Evolutionary conservation across 192 early-diverging fungal species (phyloP).

Genomic region (Paraglomus occultum): DNA sequence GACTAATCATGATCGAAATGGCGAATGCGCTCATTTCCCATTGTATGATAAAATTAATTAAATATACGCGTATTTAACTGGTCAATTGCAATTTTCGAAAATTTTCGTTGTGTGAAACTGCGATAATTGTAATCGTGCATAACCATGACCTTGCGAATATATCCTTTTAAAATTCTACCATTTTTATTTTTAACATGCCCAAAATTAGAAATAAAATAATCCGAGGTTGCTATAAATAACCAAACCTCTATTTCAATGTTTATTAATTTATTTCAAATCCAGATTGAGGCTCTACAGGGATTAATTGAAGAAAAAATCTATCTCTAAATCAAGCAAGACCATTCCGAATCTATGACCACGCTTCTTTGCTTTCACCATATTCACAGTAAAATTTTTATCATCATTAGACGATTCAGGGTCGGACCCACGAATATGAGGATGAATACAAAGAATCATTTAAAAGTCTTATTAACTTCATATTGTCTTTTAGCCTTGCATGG

Average conservation of each 20-base stretch:
- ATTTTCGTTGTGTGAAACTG: too few species aligned
- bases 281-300: too few species aligned
- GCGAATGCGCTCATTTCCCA: too few species aligned
- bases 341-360: not conserved
- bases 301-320: too few species aligned
- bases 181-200: conserved; percentile 16
- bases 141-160: not conserved
- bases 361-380: conserved; percentile 5
- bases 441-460: conserved; percentile 8
- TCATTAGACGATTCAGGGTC: conserved; percentile 13
- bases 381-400: conserved; percentile 21
- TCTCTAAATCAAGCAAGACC: too few species aligned
- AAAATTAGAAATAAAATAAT: conserved; percentile 19
- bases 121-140: too few species aligned
- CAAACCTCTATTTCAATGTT: conserved; percentile 6
- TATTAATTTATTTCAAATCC: too few species aligned
- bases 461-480: not conserved
- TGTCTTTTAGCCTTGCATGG: conserved; percentile 26
- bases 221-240: not conserved
- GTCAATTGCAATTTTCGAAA: too few species aligned
- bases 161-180: not conserved
- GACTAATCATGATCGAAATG: too few species aligned
- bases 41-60: too few species aligned
- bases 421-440: conserved; percentile 4
- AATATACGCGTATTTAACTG: too few species aligned